These are phyloP conservation scores for Phytophthora pseudosyringae DNA, from an alignment of 352 stramenopile genomes.

Conservation along the genomic window DNA sequence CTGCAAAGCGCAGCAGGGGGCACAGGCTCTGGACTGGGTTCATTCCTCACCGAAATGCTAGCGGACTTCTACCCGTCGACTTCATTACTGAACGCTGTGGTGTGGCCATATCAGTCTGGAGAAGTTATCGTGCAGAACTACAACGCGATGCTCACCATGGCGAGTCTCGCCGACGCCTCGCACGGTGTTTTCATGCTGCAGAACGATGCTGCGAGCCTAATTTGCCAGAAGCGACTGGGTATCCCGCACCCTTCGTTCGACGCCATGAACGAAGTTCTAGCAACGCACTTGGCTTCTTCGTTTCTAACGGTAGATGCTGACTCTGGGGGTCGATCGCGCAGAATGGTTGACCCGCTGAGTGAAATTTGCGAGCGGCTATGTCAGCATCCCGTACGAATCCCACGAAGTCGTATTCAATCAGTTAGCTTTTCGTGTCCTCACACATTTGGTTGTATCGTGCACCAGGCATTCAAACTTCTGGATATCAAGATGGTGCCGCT, in stretches of 20 bases:
- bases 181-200: constrained; percentile 77
- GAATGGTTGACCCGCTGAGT: constrained; percentile 34
- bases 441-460: neutral
- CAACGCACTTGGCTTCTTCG: constrained; percentile 61
- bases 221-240: constrained; percentile 62
- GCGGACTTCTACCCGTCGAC: constrained; percentile 64
- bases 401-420: neutral
- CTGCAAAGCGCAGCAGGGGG: constrained; percentile 89
- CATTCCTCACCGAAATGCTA: constrained; percentile 79
- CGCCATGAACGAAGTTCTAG: constrained; percentile 68
- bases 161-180: constrained; percentile 61
- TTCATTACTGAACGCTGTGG: constrained; percentile 72
- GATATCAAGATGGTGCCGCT: constrained; percentile 74
- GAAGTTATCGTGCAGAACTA: constrained; percentile 93
- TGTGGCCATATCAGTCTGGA: constrained; percentile 85
- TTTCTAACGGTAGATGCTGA: constrained; percentile 45
- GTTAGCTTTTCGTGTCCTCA: neutral
- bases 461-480: constrained; percentile 72
- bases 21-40: constrained; percentile 88
- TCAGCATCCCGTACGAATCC: constrained; percentile 52
- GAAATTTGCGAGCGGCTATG: constrained; percentile 62
- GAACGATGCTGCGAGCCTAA: constrained; percentile 67
- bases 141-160: constrained; percentile 90
- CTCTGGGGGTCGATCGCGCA: constrained; percentile 2
- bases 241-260: constrained; percentile 68